Conservation (phyloP, 805 yeast genomes). For the Candida ovalis region DNA sequence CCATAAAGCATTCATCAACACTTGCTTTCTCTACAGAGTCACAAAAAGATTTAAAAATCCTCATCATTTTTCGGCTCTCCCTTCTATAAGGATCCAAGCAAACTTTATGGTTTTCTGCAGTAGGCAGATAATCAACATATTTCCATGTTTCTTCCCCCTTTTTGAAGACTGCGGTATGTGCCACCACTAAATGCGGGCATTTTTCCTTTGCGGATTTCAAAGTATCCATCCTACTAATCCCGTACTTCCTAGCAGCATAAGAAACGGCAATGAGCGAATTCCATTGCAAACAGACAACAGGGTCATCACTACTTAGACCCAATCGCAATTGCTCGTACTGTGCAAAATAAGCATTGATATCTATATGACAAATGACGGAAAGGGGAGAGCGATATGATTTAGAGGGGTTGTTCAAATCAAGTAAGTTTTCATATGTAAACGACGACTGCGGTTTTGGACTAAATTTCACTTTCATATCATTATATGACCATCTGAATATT, state of each 20-base stretch:
- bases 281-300: constrained; percentile 97
- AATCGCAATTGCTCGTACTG: constrained; percentile 85
- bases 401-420: constrained; percentile 41
- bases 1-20: constrained; percentile 89
- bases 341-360: constrained; percentile 93
- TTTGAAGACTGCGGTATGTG: constrained; percentile 92
- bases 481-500: neutral
- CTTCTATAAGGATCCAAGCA: constrained; percentile 87
- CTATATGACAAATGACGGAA: constrained; percentile 79
- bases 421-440: constrained; percentile 47
- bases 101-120: constrained; percentile 69
- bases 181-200: constrained; percentile 72
- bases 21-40: constrained; percentile 86
- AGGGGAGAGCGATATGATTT: constrained; percentile 62
- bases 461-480: constrained; percentile 3
- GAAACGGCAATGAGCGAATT: constrained; percentile 82
- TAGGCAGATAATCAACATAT: constrained; percentile 58
- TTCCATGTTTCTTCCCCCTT: constrained; percentile 85
- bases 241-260: constrained; percentile 83
- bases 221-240: constrained; percentile 75
- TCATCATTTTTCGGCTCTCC: constrained; percentile 76
- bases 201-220: constrained; percentile 63
- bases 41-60: constrained; percentile 58
- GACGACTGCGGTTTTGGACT: constrained; percentile 31
- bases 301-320: constrained; percentile 60